Evolutionary conservation across 2,329 filamentous ascomycete species (phyloP).

Genomic region (Aspergillus sp.): DNA sequence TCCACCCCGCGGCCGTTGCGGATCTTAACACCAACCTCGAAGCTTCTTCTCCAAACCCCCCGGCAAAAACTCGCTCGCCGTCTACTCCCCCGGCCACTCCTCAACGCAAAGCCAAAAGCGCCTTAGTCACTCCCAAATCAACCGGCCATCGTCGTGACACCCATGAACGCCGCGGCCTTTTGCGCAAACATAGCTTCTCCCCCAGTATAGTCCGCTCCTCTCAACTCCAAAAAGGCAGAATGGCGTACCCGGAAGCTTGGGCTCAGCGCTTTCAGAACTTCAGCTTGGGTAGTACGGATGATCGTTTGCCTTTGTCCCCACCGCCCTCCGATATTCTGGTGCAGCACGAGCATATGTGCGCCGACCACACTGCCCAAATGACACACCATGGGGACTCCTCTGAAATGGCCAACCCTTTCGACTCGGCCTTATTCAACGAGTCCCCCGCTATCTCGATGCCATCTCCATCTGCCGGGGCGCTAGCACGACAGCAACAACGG

Average conservation of each 20-base stretch:
- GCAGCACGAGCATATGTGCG: conserved; percentile 38
- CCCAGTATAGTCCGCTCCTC: conserved; percentile 58
- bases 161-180: conserved; percentile 38
- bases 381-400: conserved; percentile 35
- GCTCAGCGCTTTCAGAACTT: conserved; percentile 55
- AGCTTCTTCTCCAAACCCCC: conserved; percentile 24
- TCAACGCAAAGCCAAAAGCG: conserved; percentile 38
- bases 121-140: conserved; percentile 38
- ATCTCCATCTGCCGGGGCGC: conserved; percentile 29
- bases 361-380: conserved; percentile 30
- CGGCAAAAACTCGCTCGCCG: conserved; percentile 25
- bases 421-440: conserved; percentile 32
- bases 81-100: conserved; percentile 40
- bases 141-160: conserved; percentile 41
- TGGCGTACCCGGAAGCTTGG: conserved; percentile 50
- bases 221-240: conserved; percentile 45
- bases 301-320: conserved; percentile 45
- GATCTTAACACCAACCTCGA: conserved; percentile 34
- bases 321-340: conserved; percentile 45
- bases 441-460: conserved; percentile 35
- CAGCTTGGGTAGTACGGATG: conserved; percentile 47
- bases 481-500: conserved; percentile 32
- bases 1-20: conserved; percentile 38
- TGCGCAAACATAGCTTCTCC: conserved; percentile 45
- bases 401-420: conserved; percentile 35